These are phyloP conservation scores for Tripidium arundinaceum DNA, from an alignment of 202 grass and related monocot species.

Conservation along the genomic window DNA sequence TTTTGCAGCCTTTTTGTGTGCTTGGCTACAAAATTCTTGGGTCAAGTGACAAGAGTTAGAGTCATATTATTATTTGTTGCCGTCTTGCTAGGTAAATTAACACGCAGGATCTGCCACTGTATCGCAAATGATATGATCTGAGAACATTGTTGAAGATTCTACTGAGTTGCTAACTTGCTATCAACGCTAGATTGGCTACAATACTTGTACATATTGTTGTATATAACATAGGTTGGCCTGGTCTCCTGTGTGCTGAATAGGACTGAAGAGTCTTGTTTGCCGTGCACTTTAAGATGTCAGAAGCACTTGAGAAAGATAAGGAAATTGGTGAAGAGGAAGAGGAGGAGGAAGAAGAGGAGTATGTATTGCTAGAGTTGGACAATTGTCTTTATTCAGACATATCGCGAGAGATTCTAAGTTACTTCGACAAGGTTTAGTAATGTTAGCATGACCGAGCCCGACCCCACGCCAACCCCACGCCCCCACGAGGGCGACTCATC, in stretches of 20 bases:
- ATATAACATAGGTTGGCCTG: background rate
- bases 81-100: no score
- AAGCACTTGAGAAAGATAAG: constrained; percentile 21
- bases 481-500: no score
- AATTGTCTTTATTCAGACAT: constrained; percentile 67
- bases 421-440: no score
- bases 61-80: background rate
- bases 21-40: background rate
- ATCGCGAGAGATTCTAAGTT: no score
- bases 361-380: constrained; percentile 71
- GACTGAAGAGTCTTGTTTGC: background rate
- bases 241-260: background rate
- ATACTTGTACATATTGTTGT: no score
- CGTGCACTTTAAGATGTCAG: constrained; percentile 33
- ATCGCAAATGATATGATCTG: no score
- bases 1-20: background rate
- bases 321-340: constrained; percentile 27
- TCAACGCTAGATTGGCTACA: no score
- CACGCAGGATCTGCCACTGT: no score
- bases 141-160: no score
- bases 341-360: constrained; percentile 60
- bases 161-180: no score
- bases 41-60: background rate
- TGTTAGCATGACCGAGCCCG: no score
- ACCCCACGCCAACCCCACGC: no score